Conservation (phyloP, 1,284 basidiomycete genomes). For the Cryptococcus floricola region DNA sequence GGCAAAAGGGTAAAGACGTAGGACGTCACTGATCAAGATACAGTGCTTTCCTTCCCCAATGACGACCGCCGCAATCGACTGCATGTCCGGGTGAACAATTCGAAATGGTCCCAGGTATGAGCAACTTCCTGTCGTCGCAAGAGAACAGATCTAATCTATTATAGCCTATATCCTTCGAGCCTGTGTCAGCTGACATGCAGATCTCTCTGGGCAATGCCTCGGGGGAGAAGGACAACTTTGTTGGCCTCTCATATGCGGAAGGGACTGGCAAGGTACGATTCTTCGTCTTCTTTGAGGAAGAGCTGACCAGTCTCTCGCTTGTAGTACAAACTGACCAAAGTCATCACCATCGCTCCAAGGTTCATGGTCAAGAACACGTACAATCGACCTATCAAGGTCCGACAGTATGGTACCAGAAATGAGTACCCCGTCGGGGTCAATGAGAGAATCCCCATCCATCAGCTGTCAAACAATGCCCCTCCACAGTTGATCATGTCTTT, state of each 20-base stretch:
- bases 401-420: constrained; percentile 69
- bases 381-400: constrained; percentile 65
- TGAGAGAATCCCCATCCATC: constrained; percentile 67
- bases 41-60: constrained; percentile 83
- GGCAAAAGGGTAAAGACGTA: not conserved
- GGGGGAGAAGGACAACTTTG: constrained; percentile 73
- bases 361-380: constrained; percentile 87
- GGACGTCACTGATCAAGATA: not conserved
- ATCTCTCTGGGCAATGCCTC: constrained; percentile 67
- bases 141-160: not conserved
- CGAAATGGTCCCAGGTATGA: constrained; percentile 73
- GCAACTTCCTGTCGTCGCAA: too few species aligned
- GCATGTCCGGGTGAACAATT: constrained; percentile 78
- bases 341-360: constrained; percentile 85
- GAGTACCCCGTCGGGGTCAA: constrained; percentile 59
- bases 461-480: constrained; percentile 58
- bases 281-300: not conserved
- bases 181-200: constrained; percentile 83
- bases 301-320: not conserved
- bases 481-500: constrained; percentile 78
- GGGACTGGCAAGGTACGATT: constrained; percentile 70
- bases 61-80: constrained; percentile 78
- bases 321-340: constrained; percentile 88
- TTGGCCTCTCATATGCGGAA: constrained; percentile 89
- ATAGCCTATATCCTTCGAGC: constrained; percentile 80